Evolutionary conservation across 1,139 yeast genomes (phyloP).

Genomic region (Suhomyces coccinellae): DNA sequence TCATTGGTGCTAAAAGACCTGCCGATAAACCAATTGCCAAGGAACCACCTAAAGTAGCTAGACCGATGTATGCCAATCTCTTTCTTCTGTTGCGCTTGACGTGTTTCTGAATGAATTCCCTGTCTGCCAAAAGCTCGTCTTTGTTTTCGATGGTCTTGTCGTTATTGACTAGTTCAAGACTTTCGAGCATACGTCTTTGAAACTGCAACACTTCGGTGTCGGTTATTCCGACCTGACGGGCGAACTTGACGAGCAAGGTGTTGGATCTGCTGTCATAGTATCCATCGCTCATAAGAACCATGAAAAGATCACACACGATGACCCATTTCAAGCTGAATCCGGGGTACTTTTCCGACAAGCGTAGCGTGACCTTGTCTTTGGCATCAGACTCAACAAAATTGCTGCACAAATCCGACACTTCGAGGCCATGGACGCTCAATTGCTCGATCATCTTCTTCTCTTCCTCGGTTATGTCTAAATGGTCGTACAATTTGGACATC

Average conservation of each 20-base stretch:
- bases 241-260: slow-evolving; percentile 67
- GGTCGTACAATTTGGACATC: slow-evolving; percentile 73
- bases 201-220: slow-evolving; percentile 77
- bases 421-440: slow-evolving; percentile 80
- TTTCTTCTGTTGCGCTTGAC: slow-evolving; percentile 63
- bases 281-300: slow-evolving; percentile 79
- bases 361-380: slow-evolving; percentile 6
- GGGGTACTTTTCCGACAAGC: slow-evolving; percentile 15
- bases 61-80: slow-evolving; percentile 83
- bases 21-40: slow-evolving; percentile 92
- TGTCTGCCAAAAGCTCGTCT: slow-evolving; percentile 76
- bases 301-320: slow-evolving; percentile 81
- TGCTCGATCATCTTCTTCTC: slow-evolving; percentile 89
- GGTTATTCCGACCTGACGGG: slow-evolving; percentile 56
- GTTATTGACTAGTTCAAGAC: slow-evolving; percentile 81
- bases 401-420: slow-evolving; percentile 66
- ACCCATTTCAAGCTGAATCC: slow-evolving; percentile 92
- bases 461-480: slow-evolving; percentile 67
- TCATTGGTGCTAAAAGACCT: slow-evolving; percentile 94
- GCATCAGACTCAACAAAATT: slow-evolving; percentile 40
- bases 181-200: slow-evolving; percentile 86
- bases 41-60: slow-evolving; percentile 97
- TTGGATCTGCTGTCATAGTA: slow-evolving; percentile 89
- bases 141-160: slow-evolving; percentile 51
- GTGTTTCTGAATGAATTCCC: slow-evolving; percentile 66